Base-by-base conservation (phyloP, 2,329 filamentous ascomycete genomes). In the Cercospora beticola region DNA sequence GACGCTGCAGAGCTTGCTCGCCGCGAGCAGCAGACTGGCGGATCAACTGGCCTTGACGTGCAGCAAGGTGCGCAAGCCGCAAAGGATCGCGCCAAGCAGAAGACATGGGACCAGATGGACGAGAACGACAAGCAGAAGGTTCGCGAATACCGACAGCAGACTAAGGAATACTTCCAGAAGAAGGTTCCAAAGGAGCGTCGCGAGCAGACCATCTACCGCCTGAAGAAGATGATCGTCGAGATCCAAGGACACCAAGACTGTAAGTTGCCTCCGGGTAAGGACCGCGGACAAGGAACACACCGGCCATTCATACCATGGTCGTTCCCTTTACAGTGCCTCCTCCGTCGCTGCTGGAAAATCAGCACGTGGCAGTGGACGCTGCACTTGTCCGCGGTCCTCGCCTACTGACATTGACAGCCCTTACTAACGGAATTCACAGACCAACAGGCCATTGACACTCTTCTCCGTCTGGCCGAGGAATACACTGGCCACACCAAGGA, bases 151-250 rank as follows among this genome's bases (percentile, higher is more conserved):
- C 80, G 81, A 16, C 82, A 83, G 68, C 79, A 85, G 67, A 85
- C 90, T 28, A 89, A 86, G 77, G 88, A 92, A 74, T 98, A 98
- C 79, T 83, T 97, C 65, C 86, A 88, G 74, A 87, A 89, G 76
- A 99, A 98, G 86, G 86, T 99, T 81, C 94, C 95, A 0, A 84
- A 94, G 81, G 94, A 98, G 80, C 93, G 95, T 69, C 93, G 94
- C 69, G 93, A 98, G 7, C 93, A 97, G 84, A 90, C 90, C 66
- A 90, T 97, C 75, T 97, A 89, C 87, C 92, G 95, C 43, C 82
- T 99, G 73, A 99, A 94, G 89, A 98, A 98, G 88, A 97, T 98
- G 91, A 84, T 99, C 46, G 89, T 97, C 57, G 95, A 99, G 82
- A 93, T 97, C 75, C 95, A 99, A 82, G 92, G 94, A 66, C 95